phyloP scores from a whole-genome alignment of 805 yeast genomes.

The Ogataea paradorogensis region DNA sequence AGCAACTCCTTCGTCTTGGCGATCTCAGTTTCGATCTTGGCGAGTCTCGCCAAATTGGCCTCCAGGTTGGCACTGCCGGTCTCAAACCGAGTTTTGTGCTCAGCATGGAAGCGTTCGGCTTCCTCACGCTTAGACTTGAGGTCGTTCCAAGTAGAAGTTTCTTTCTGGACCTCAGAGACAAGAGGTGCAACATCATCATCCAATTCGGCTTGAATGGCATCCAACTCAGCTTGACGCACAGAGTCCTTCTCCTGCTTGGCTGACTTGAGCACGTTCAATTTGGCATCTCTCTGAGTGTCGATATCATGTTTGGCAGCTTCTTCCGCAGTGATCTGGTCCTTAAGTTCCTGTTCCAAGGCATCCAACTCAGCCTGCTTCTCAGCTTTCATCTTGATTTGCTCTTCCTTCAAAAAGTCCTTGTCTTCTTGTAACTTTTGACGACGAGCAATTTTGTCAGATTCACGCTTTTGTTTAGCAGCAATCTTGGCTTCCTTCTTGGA shows the following conservation, averaged over 20 bases:
- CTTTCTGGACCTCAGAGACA: conserved; percentile 49
- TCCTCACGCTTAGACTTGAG: conserved; percentile 49
- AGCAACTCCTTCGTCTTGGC: conserved; percentile 40
- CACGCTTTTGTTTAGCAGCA: conserved; percentile 35
- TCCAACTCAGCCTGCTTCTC: conserved; percentile 38
- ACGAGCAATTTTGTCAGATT: conserved; percentile 35
- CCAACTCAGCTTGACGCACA: conserved; percentile 46
- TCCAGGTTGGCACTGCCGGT: conserved; percentile 41
- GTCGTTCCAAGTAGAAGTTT: conserved; percentile 47
- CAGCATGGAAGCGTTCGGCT: conserved; percentile 41
- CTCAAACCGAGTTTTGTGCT: conserved; percentile 44
- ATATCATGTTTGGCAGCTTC: conserved; percentile 40
- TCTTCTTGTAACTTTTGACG: conserved; percentile 47
- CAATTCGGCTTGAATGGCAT: conserved; percentile 46
- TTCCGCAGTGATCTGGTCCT: conserved; percentile 37
- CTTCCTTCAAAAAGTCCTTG: conserved; percentile 44
- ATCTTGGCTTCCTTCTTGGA: conserved; percentile 40
- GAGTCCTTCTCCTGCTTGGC: conserved; percentile 43
- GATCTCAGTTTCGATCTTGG: conserved; percentile 40
- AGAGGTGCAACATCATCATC: conserved; percentile 55
- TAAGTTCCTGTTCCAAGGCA: conserved; percentile 43
- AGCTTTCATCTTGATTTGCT: conserved; percentile 42
- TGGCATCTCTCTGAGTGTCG: conserved; percentile 40
- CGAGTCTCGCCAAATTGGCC: conserved; percentile 43
- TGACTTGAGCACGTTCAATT: conserved; percentile 41